Conservation (phyloP, 2,329 filamentous ascomycete genomes). For the Curvularia eragrostidis region DNA sequence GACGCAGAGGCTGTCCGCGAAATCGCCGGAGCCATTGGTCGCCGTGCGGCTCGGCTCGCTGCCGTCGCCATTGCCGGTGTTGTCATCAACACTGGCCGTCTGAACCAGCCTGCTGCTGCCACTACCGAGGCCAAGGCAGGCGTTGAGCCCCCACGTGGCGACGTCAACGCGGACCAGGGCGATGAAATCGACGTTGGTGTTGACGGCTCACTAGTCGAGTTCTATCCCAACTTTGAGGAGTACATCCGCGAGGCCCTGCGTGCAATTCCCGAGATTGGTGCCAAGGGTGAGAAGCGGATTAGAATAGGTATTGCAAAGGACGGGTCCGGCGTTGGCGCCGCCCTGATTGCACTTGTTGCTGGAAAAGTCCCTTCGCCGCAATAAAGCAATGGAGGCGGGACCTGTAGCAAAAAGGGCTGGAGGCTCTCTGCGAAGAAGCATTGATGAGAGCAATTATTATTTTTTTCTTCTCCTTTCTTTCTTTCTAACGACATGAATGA, state of each 20-base stretch:
- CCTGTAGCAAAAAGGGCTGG: background rate
- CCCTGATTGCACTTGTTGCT: slow-evolving; percentile 90
- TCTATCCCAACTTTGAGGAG: slow-evolving; percentile 90
- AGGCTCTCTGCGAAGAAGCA: background rate
- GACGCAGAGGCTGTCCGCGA: slow-evolving; percentile 89
- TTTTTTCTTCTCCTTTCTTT: background rate
- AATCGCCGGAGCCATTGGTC: slow-evolving; percentile 82
- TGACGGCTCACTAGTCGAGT: slow-evolving; percentile 92
- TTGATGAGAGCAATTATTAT: too few species aligned
- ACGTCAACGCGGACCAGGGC: slow-evolving; percentile 55
- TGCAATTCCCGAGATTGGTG: slow-evolving; percentile 78
- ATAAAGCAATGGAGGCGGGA: slow-evolving; percentile 6
- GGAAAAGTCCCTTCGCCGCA: slow-evolving; percentile 56
- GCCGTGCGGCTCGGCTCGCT: slow-evolving; percentile 84
- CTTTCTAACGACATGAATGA: background rate
- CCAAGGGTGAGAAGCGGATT: slow-evolving; percentile 80
- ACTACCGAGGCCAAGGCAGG: slow-evolving; percentile 47
- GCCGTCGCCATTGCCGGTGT: slow-evolving; percentile 88
- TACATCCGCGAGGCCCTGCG: slow-evolving; percentile 84
- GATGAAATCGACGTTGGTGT: slow-evolving; percentile 90
- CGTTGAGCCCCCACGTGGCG: slow-evolving; percentile 41
- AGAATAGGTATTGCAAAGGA: slow-evolving; percentile 97
- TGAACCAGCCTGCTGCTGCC: slow-evolving; percentile 55
- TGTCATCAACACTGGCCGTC: slow-evolving; percentile 78
- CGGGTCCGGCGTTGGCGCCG: slow-evolving; percentile 92